Conservation (phyloP, 805 yeast species). For the Wickerhamiella alocasiicola region DNA sequence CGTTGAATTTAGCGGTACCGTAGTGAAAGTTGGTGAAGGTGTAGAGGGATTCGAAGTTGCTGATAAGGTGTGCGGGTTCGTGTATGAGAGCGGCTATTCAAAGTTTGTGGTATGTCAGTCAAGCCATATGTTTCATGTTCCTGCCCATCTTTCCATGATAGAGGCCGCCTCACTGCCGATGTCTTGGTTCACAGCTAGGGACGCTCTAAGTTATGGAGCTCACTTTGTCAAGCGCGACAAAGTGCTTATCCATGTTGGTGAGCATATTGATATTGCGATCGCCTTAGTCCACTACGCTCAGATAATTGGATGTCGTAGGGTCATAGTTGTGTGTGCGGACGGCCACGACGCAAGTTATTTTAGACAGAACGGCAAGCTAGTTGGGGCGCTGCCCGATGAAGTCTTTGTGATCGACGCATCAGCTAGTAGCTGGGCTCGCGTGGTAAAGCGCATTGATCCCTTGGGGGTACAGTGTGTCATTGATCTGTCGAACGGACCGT, state of each 20-base stretch:
- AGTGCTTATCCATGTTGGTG: constrained; percentile 28
- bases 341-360: constrained; percentile 22
- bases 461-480: constrained; percentile 25
- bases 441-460: constrained; percentile 18
- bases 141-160: constrained; percentile 19
- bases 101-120: constrained; percentile 26
- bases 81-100: constrained; percentile 30
- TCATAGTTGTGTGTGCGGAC: constrained; percentile 27
- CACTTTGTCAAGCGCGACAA: constrained; percentile 22
- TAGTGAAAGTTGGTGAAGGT: constrained; percentile 16
- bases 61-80: constrained; percentile 29
- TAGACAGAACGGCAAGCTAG: constrained; percentile 14
- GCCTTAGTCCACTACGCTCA: constrained; percentile 31
- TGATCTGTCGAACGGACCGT: constrained; percentile 16
- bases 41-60: constrained; percentile 22
- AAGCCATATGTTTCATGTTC: constrained; percentile 21
- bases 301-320: constrained; percentile 26
- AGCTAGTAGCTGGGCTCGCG: constrained; percentile 20
- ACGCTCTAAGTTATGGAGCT: constrained; percentile 25
- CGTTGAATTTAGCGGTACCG: constrained; percentile 29
- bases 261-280: constrained; percentile 26
- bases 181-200: constrained; percentile 30
- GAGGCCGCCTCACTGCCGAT: constrained; percentile 28
- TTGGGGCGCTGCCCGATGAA: constrained; percentile 19
- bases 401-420: constrained; percentile 22